These are phyloP conservation scores for Arthrinium phaeospermum DNA, from an alignment of 2,329 filamentous ascomycete genomes.

Conservation along the genomic window DNA sequence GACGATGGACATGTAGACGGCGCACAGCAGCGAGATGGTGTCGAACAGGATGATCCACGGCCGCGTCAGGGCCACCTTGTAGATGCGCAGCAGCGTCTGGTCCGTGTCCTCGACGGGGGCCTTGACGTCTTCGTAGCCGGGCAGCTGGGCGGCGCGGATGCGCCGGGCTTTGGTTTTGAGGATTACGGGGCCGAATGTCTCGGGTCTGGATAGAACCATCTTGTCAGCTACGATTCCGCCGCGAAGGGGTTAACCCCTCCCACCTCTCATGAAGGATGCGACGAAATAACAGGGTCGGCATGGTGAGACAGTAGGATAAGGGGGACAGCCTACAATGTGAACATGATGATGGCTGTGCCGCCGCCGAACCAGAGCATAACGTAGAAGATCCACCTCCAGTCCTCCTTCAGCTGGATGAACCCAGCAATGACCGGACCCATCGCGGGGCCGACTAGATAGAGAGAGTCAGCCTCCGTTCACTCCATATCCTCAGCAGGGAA, in stretches of 20 bases:
- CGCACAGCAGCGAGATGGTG: constrained; percentile 56
- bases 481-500: background rate
- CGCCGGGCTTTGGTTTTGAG: constrained; percentile 59
- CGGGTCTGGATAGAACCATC: constrained; percentile 52
- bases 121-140: constrained; percentile 57
- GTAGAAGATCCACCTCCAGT: constrained; percentile 61
- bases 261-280: background rate
- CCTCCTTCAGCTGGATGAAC: constrained; percentile 60
- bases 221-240: no score
- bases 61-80: constrained; percentile 57
- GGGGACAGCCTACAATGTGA: constrained; percentile 42
- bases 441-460: background rate
- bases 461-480: background rate
- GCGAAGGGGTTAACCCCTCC: no score
- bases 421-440: constrained; percentile 59
- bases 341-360: constrained; percentile 49
- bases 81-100: constrained; percentile 49
- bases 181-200: constrained; percentile 58
- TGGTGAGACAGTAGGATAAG: background rate
- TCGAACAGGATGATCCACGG: constrained; percentile 62
- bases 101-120: constrained; percentile 54
- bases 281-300: background rate
- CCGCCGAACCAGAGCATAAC: constrained; percentile 51
- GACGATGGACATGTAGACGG: constrained; percentile 58
- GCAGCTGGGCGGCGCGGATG: constrained; percentile 53